Conservation (phyloP, 768 basidiomycete species). For the Trametopsis cervina region DNA sequence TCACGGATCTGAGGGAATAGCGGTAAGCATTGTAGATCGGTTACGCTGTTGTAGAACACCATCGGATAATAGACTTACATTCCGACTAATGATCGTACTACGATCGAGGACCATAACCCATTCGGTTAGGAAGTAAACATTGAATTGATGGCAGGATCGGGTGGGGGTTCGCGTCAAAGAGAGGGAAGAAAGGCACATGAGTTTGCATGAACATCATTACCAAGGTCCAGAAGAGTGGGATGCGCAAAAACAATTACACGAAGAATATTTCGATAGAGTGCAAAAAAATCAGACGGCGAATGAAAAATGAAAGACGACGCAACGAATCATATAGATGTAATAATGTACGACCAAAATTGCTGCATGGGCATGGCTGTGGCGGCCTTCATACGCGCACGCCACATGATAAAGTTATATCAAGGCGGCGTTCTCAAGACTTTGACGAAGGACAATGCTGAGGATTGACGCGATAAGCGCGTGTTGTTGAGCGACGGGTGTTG, state of each 20-base stretch:
- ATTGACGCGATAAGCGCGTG: conserved; percentile 18
- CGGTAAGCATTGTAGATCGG: too few relatives aligned
- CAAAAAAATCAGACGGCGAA: not conserved
- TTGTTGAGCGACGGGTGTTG: conserved; percentile 24
- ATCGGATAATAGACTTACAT: too few relatives aligned
- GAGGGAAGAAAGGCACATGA: conserved; percentile 22
- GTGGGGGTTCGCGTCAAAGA: conserved; percentile 13
- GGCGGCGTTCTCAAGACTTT: conserved; percentile 58
- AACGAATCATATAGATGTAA: conserved; percentile 8
- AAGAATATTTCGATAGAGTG: conserved; percentile 2
- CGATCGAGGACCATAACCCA: not conserved
- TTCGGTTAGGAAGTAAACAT: conserved; percentile 4
- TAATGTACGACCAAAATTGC: conserved; percentile 7
- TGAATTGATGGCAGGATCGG: conserved; percentile 13
- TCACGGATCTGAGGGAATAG: conserved; percentile 37
- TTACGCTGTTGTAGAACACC: too few relatives aligned
- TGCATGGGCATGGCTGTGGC: not conserved
- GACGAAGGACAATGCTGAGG: conserved; percentile 61
- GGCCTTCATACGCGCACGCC: not conserved
- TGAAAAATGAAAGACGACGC: conserved; percentile 9
- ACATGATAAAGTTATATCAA: conserved; percentile 40
- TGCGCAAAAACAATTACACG: conserved; percentile 5
- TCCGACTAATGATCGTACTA: conserved; percentile 64
- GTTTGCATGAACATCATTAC: conserved; percentile 22
- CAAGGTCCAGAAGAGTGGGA: conserved; percentile 15